These are phyloP conservation scores for Hemisphaericaspora xylofermentans DNA, from an alignment of 1,139 yeast genomes.

Conservation along the genomic window DNA sequence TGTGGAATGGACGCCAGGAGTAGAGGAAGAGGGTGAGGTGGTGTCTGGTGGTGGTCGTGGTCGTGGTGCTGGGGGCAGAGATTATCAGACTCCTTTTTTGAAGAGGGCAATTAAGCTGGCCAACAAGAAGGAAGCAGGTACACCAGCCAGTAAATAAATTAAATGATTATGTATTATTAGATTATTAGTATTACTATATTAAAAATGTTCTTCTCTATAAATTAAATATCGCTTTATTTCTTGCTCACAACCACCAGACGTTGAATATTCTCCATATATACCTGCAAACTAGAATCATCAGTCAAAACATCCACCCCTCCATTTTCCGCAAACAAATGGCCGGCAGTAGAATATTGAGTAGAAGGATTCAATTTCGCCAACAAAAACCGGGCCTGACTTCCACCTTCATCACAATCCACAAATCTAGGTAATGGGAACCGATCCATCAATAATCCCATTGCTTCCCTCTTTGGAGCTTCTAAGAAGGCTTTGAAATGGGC, in stretches of 20 bases:
- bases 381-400: constrained; percentile 75
- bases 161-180: no score
- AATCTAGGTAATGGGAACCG: constrained; percentile 73
- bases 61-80: constrained; percentile 17
- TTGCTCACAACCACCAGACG: constrained; percentile 26
- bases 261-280: constrained; percentile 61
- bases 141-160: background rate
- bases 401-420: constrained; percentile 74
- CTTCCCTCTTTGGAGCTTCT: constrained; percentile 66
- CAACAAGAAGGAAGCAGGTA: constrained; percentile 15
- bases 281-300: constrained; percentile 69
- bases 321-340: constrained; percentile 27
- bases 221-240: background rate
- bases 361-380: constrained; percentile 77
- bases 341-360: constrained; percentile 52
- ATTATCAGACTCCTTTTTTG: constrained; percentile 25
- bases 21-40: constrained; percentile 14
- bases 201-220: background rate
- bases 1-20: background rate
- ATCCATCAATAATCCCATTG: constrained; percentile 63
- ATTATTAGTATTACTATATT: no score
- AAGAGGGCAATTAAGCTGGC: constrained; percentile 31
- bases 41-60: constrained; percentile 15
- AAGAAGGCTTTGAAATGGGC: constrained; percentile 59
- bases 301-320: constrained; percentile 50